Evolutionary conservation across 2,329 filamentous ascomycete genomes (phyloP), one percentile per base, ranked within the genome.

Genomic region (Pyricularia grisea): DNA sequence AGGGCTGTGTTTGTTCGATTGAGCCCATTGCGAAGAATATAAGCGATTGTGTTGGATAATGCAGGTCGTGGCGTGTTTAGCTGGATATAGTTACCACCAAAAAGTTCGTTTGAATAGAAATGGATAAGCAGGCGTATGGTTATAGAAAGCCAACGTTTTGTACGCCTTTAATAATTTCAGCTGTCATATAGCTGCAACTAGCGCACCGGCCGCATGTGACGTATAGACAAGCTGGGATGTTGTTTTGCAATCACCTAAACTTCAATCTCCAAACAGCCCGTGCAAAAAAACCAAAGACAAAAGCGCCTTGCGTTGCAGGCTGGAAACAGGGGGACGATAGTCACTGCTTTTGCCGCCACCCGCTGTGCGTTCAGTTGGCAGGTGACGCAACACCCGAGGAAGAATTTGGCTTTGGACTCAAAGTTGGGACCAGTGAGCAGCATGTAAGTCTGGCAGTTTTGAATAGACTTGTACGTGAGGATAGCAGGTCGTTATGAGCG

Each of bases 1-100:
- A 74, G 65, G 74, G 71, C 73, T 81, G 80, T 36, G 66, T 67
- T 23, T 61, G 12, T 31, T 36, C 7, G 14, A 27, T 31, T 12
- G 11, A 61, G 6, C 58, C 58, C 58, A 61, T 61, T 23, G 9
- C 27, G 58, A 27, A 61, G 11, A n/a, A 61, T 23, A 12, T 27
- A 23, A 25, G 10, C 12, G 9, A 50, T 25, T 36, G 65, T 6
- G 12, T 7, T 20, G 23, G 12, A 7, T 30, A 7, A 65, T 65
- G 63, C 17, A 36, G 33, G 30, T 7, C 25, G 12, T 61, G 58
- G n/a, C 23, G 25, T 11, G 58, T 25, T 61, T 23, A 12, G 58
- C 12, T 27, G 58, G 23, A 61, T 27, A 27, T 12, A 27, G n/a
- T 4, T 61, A 2, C 25, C 23, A 25, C 58, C 20, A n/a, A 12